Evolutionary conservation across 495 filamentous ascomycete species (phyloP).

Genomic region (Hypoxylon rickii): DNA sequence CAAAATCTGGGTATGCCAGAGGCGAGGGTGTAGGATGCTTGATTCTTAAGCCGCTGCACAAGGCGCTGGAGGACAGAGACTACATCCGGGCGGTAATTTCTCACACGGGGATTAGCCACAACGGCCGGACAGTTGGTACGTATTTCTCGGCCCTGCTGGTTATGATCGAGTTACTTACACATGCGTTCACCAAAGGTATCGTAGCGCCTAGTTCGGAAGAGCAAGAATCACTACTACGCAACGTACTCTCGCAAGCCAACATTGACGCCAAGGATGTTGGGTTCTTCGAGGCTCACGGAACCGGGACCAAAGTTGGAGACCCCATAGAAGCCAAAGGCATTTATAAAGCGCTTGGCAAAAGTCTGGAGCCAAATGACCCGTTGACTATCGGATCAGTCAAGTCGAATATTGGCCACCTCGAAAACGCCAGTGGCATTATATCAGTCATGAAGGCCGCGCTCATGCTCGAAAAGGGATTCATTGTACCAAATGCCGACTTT

Average conservation of each 20-base stretch:
- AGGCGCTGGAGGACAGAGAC: slow-evolving; percentile 58
- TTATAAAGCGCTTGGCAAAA: slow-evolving; percentile 42
- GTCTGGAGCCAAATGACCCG: slow-evolving; percentile 35
- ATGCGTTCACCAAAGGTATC: slow-evolving; percentile 43
- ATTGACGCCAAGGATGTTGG: slow-evolving; percentile 49
- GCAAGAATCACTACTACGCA: slow-evolving; percentile 43
- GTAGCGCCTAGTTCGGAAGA: slow-evolving; percentile 56
- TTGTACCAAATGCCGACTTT: slow-evolving; percentile 55
- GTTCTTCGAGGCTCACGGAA: slow-evolving; percentile 41
- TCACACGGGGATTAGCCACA: slow-evolving; percentile 57
- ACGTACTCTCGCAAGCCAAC: slow-evolving; percentile 33
- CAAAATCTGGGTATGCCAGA: slow-evolving; percentile 50
- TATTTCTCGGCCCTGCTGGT: slow-evolving; percentile 38
- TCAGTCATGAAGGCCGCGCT: slow-evolving; percentile 61
- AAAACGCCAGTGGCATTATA: slow-evolving; percentile 59
- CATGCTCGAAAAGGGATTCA: slow-evolving; percentile 58
- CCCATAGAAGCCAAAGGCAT: slow-evolving; percentile 53
- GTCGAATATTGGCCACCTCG: slow-evolving; percentile 61
- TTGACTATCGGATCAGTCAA: slow-evolving; percentile 62
- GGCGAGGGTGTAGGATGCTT: slow-evolving; percentile 50
- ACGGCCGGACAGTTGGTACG: slow-evolving; percentile 53
- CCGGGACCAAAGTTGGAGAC: slow-evolving; percentile 46
- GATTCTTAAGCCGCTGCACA: slow-evolving; percentile 58
- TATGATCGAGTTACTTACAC: slow-evolving; percentile 5
- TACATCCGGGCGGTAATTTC: slow-evolving; percentile 61